A percentile compares a stretch with the other conserved stretches of the same genome.
Conservation (phyloP, 73 alveolate species). For the Paramecium bursaria region DNA sequence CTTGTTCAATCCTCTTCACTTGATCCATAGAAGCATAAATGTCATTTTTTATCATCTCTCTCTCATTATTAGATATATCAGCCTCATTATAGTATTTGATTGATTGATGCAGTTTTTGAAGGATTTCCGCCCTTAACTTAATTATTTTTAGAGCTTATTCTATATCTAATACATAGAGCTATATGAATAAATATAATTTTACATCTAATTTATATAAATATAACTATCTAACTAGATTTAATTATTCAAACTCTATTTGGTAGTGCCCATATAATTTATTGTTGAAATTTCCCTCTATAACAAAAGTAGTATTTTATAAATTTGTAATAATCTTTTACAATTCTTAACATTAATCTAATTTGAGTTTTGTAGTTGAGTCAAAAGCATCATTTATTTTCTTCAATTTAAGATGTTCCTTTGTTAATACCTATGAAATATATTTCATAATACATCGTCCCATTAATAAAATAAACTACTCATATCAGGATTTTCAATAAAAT, state of each 20-base stretch:
- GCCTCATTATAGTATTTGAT: slow-evolving; percentile 9
- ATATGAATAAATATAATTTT: not conserved
- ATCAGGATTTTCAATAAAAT: not conserved
- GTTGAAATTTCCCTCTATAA: not conserved
- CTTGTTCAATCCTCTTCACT: too few relatives aligned
- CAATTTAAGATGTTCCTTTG: not conserved
- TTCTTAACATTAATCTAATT: slow-evolving; percentile 13
- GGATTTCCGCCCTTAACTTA: not conserved
- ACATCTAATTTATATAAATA: slow-evolving; percentile 29
- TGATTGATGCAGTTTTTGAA: not conserved
- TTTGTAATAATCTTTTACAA: not conserved
- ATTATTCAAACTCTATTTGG: not conserved
- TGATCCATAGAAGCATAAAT: too few relatives aligned
- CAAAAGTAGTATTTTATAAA: not conserved
- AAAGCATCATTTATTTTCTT: slow-evolving; percentile 11
- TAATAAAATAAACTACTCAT: not conserved
- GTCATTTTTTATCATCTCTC: too few relatives aligned
- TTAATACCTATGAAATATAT: not conserved
- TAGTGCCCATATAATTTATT: not conserved
- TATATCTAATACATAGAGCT: slow-evolving; percentile 13
- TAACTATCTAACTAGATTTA: not conserved
- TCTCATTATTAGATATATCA: slow-evolving; percentile 35
- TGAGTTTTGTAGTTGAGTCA: not conserved
- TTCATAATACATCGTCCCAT: slow-evolving; percentile 44
- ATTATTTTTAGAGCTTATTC: slow-evolving; percentile 16